Conservation (phyloP, 139 green algal species). For the Eudorina sp. region DNA sequence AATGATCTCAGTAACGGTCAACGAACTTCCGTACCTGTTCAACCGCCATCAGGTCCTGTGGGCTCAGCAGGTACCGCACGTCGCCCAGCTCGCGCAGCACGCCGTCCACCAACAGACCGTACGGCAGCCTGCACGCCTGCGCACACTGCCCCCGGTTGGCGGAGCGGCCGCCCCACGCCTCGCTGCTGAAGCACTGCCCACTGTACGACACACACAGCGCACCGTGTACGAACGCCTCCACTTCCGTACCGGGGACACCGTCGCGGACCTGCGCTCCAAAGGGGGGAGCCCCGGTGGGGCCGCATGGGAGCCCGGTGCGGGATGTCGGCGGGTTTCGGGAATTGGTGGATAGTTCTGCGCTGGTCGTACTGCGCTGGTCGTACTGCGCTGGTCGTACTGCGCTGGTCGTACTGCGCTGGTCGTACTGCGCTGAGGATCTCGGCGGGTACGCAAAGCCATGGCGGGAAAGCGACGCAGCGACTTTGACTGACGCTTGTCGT, state of each 20-base stretch:
- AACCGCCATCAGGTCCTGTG: constrained; percentile 83
- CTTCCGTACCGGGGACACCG: constrained; percentile 59
- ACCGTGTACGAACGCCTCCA: constrained; percentile 92
- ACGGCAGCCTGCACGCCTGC: constrained; percentile 73
- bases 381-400: too few relatives aligned
- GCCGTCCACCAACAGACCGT: constrained; percentile 76
- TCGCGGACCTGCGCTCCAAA: constrained; percentile 32
- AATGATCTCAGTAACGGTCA: neutral
- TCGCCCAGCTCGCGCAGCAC: constrained; percentile 77
- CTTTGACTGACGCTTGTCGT: too few relatives aligned
- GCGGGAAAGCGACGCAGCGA: too few relatives aligned
- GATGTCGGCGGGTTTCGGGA: too few relatives aligned
- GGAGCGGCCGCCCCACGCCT: constrained; percentile 88
- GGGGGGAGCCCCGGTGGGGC: neutral
- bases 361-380: too few relatives aligned
- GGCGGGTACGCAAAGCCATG: too few relatives aligned
- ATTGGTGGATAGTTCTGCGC: too few relatives aligned
- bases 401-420: too few relatives aligned
- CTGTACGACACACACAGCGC: constrained; percentile 89
- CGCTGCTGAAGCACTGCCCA: constrained; percentile 83
- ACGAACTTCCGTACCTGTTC: constrained; percentile 67
- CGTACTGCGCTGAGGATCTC: too few relatives aligned
- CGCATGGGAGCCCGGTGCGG: neutral
- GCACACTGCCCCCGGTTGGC: constrained; percentile 92
- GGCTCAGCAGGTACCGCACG: constrained; percentile 83